phyloP scores from a whole-genome alignment of 345 rosid species.

The Mangifera indica region DNA sequence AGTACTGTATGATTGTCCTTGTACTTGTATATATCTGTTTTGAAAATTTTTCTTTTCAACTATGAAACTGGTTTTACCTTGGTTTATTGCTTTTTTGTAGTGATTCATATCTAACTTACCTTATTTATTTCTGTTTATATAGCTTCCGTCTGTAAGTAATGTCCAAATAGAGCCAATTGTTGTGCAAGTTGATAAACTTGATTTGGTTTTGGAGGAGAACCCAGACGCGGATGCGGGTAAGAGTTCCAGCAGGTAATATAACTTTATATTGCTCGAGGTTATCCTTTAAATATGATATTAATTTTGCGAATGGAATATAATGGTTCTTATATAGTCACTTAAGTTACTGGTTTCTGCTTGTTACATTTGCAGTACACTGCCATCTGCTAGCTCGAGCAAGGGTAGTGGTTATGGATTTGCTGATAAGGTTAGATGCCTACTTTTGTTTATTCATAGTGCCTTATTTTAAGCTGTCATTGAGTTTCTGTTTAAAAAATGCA shows the following conservation, averaged over 20 bases:
- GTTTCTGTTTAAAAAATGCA: not conserved
- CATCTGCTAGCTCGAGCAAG: conserved; percentile 61
- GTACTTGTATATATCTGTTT: not conserved
- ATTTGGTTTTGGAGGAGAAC: conserved; percentile 96
- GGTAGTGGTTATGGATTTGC: conserved; percentile 95
- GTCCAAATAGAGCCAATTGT: conserved; percentile 88
- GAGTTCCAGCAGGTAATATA: conserved; percentile 58
- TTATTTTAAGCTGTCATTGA: not conserved
- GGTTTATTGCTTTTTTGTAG: not conserved
- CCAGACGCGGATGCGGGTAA: conserved; percentile 55
- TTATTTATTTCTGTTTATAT: not conserved
- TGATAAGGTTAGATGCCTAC: conserved; percentile 70
- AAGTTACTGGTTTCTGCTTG: conserved; percentile 9
- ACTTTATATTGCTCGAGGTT: not conserved
- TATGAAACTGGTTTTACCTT: not conserved
- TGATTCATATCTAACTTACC: not conserved
- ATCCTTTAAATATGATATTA: conserved; percentile 6
- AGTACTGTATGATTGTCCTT: not conserved
- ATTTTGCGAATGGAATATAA: not conserved
- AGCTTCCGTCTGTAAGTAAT: conserved; percentile 91
- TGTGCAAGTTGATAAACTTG: conserved; percentile 89
- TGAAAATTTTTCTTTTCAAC: not conserved
- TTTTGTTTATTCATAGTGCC: conserved; percentile 6
- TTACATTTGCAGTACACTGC: conserved; percentile 47
- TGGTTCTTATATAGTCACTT: conserved; percentile 1